A percentile compares a stretch with the other conserved stretches of the same genome.
Evolutionary conservation across 2,329 filamentous ascomycete genomes (phyloP).

Genomic region (Penicillium polonicum): DNA sequence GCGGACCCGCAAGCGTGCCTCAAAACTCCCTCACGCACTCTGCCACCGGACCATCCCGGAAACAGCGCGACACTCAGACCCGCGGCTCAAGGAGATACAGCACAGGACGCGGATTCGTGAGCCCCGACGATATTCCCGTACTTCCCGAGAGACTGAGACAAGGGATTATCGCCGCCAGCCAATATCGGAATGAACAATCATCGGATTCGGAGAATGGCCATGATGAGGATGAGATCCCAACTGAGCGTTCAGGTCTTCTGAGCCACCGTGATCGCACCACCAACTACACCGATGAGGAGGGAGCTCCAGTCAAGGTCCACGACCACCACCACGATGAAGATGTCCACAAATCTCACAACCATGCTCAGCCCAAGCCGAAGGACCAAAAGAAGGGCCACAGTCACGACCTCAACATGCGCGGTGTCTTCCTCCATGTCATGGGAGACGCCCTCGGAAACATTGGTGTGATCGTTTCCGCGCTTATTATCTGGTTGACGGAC

Average conservation of each 20-base stretch:
- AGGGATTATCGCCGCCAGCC: constrained; percentile 84
- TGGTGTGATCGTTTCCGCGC: constrained; percentile 60
- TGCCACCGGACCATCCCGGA: constrained; percentile 31
- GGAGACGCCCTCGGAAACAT: constrained; percentile 51
- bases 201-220: constrained; percentile 58
- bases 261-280: constrained; percentile 43
- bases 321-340: constrained; percentile 30
- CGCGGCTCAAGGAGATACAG: constrained; percentile 38
- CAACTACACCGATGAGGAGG: constrained; percentile 36
- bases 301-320: constrained; percentile 14
- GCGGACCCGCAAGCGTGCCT: constrained; percentile 22
- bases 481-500: constrained; percentile 86
- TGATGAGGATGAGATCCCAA: constrained; percentile 51
- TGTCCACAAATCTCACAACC: constrained; percentile 72
- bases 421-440: constrained; percentile 64
- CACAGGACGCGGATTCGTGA: constrained; percentile 53
- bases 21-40: constrained; percentile 31
- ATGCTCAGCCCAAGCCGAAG: constrained; percentile 66
- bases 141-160: constrained; percentile 88
- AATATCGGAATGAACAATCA: constrained; percentile 56
- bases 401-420: constrained; percentile 84
- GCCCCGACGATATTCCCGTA: constrained; percentile 71
- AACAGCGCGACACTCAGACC: constrained; percentile 29
- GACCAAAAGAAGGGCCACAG: constrained; percentile 54
- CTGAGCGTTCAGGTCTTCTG: constrained; percentile 43